Percentiles rank a stretch among this genome's conserved stretches.
These are phyloP conservation scores for Globisporangium canariense DNA, from an alignment of 352 stramenopile species.

Conservation along the genomic window DNA sequence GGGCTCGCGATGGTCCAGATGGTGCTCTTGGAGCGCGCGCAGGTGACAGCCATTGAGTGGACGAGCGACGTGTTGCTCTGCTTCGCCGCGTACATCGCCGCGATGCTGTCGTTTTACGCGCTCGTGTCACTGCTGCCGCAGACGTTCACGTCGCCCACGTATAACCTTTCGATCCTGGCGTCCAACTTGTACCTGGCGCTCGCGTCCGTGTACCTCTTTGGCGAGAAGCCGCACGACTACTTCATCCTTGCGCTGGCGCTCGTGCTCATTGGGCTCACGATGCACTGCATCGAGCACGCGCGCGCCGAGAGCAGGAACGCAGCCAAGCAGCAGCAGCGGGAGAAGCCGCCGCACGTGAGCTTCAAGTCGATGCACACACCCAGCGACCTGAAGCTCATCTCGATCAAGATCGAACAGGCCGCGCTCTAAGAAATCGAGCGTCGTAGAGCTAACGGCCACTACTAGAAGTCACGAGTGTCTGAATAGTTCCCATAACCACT, in stretches of 20 bases:
- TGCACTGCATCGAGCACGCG: slow-evolving; percentile 25
- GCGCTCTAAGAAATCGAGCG: slow-evolving; percentile 9
- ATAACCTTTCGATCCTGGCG: slow-evolving; percentile 34
- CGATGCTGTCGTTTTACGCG: slow-evolving; percentile 40
- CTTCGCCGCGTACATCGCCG: slow-evolving; percentile 29
- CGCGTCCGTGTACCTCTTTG: slow-evolving; percentile 26
- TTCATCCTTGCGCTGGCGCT: slow-evolving; percentile 22
- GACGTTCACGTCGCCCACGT: slow-evolving; percentile 25
- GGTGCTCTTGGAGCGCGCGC: slow-evolving; percentile 21
- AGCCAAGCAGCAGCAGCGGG: slow-evolving; percentile 2
- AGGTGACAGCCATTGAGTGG: slow-evolving; percentile 30
- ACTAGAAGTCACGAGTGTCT: neutral
- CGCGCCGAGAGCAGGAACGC: neutral
- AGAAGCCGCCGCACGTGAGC: slow-evolving; percentile 19
- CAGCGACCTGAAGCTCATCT: slow-evolving; percentile 14
- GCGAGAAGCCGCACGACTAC: slow-evolving; percentile 17
- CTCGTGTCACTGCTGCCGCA: slow-evolving; percentile 31
- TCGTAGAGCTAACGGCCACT: too few species aligned
- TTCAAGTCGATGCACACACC: slow-evolving; percentile 29
- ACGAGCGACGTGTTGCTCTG: slow-evolving; percentile 21
- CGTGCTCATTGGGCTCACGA: slow-evolving; percentile 29
- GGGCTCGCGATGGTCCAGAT: slow-evolving; percentile 30
- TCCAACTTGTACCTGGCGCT: slow-evolving; percentile 40
- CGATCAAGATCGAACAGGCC: slow-evolving; percentile 18
- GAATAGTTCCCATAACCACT: neutral